Evolutionary conservation across 2,329 filamentous ascomycete genomes (phyloP).

Genomic region (Curvularia eragrostidis): DNA sequence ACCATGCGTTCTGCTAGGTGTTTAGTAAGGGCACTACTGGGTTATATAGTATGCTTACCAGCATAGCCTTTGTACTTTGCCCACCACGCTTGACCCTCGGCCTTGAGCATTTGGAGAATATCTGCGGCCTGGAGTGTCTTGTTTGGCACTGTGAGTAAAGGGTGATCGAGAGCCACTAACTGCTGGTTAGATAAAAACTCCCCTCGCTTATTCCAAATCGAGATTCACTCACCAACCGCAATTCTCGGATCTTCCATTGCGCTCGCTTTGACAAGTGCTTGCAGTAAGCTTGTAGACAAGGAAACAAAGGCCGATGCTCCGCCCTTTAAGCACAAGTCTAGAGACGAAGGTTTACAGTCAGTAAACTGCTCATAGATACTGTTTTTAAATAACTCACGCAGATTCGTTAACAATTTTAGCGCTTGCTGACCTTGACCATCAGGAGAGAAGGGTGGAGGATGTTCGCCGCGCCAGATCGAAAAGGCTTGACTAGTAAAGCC

Average conservation of each 20-base stretch:
- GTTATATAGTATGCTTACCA: background rate
- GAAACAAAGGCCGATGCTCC: constrained; percentile 15
- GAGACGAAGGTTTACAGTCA: background rate
- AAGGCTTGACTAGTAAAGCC: constrained; percentile 15
- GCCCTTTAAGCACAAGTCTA: constrained; percentile 10
- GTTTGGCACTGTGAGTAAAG: background rate
- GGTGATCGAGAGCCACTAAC: background rate
- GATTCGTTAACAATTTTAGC: background rate
- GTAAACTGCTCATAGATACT: background rate
- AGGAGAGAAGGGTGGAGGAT: constrained; percentile 9
- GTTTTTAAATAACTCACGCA: background rate
- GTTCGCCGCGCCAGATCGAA: constrained; percentile 3
- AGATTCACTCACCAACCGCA: background rate
- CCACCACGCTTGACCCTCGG: background rate
- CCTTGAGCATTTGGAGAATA: background rate
- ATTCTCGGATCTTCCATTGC: constrained; percentile 10
- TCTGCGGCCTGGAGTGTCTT: background rate
- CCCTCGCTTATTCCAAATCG: background rate
- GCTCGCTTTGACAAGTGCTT: constrained; percentile 10
- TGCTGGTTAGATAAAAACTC: background rate
- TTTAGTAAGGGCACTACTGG: background rate
- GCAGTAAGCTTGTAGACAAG: constrained; percentile 11
- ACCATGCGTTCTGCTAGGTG: background rate
- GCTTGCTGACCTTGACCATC: constrained; percentile 3
- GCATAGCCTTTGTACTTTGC: constrained; percentile 13